Base-by-base conservation (phyloP, 805 yeast species). In the Candida hungchunana region DNA sequence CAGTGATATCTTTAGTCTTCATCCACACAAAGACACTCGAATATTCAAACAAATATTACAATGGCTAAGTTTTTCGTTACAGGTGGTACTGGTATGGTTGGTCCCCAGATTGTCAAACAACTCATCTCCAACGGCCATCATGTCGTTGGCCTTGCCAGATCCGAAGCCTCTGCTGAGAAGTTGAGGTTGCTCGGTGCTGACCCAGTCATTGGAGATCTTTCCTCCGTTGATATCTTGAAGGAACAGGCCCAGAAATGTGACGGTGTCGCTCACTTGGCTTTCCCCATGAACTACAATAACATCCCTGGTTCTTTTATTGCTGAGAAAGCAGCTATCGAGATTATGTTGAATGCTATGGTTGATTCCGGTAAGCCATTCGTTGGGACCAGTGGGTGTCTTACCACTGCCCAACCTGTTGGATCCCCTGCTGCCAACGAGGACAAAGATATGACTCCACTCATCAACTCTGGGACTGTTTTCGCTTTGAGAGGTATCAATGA, bases 221-320 rank as follows among this genome's bases (percentile, higher is more conserved):
- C 41, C 12, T 57, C 55, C 27, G 20, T 51, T 3, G 65, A 62
- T 0, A 25, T 47, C 2, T 46, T 67, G 11, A 47, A 36, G 16
- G 41, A 53, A 29, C 59, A 48, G 5, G 58, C 63, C 10, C 18
- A 36, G 7, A 50, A 48, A 29, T 34, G 58, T 7, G 72, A 67
- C 36, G 70, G 58, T 7, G 59, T 60, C 11, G 31, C 63, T n/a
- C 70, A 65, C 36, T 39, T 62, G 26, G 72, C 59, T 1, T 65
- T 57, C 41, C 24, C n/a, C n/a, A n/a, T n/a, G n/a, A n/a, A 62
- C 29, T 60, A 53, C 34, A 14, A 35, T 5, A 42, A 53, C 7
- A 46, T 40, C 28, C 43, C 26, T 4, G 31, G 46, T 11, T 20
- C 50, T 18, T 31, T 41, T 16, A 37, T 41, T 16, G 29, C 49